Evolutionary conservation across 2,329 filamentous ascomycete species (phyloP).

Genomic region (Beauveria caledonica): DNA sequence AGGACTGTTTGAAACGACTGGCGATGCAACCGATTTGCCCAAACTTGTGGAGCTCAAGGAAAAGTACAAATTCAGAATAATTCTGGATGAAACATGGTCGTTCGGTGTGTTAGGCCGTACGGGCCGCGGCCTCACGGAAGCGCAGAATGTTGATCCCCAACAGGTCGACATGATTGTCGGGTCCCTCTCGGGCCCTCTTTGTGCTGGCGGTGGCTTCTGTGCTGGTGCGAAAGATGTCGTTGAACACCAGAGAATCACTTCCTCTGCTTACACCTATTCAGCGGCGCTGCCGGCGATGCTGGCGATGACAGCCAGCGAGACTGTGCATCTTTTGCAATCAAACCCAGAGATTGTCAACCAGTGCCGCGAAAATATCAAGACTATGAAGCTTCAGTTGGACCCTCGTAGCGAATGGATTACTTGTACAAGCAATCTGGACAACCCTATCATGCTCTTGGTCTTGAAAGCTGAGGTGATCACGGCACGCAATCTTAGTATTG

Average conservation of each 20-base stretch:
- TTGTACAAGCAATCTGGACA: conserved; percentile 73
- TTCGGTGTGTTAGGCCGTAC: conserved; percentile 91
- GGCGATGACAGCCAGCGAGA: conserved; percentile 92
- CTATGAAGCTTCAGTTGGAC: conserved; percentile 80
- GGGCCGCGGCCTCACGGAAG: conserved; percentile 86
- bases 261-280: conserved; percentile 89
- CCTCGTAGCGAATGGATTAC: conserved; percentile 88
- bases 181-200: conserved; percentile 80
- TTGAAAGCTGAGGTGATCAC: conserved; percentile 77
- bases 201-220: conserved; percentile 92
- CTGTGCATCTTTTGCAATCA: conserved; percentile 74
- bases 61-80: conserved; percentile 95
- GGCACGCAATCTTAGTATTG: conserved; percentile 55
- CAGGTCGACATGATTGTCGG: conserved; percentile 97
- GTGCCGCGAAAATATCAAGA: conserved; percentile 77
- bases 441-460: conserved; percentile 76
- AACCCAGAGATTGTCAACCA: conserved; percentile 73
- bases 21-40: conserved; percentile 77
- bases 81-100: conserved; percentile 95
- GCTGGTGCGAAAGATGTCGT: conserved; percentile 86
- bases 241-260: conserved; percentile 90
- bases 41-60: conserved; percentile 89
- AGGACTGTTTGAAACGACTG: conserved; percentile 83
- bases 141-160: conserved; percentile 88
- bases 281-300: conserved; percentile 89